phyloP scores from a whole-genome alignment of 148 eudicot species.

The Diospyros kaki region DNA sequence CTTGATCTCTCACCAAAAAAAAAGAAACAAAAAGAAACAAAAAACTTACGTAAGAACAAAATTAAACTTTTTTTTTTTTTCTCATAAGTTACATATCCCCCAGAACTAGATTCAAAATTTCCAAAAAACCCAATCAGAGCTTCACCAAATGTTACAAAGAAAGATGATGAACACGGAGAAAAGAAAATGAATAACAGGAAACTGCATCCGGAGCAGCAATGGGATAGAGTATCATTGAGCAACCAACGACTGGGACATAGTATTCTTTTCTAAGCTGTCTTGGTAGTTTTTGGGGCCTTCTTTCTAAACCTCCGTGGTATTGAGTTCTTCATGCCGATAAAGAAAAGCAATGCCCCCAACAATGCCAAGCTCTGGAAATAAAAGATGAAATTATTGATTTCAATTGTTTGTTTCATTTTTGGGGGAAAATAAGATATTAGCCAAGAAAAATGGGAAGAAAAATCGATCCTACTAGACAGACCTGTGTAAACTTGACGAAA shows the following conservation, averaged over 20 bases:
- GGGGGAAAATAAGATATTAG: background rate
- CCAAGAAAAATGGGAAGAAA: no score
- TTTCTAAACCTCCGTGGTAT: constrained; percentile 64
- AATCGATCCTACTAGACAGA: constrained; percentile 11
- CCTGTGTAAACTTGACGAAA: constrained; percentile 82
- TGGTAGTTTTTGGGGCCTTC: constrained; percentile 56
- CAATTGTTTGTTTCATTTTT: background rate
- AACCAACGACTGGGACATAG: background rate
- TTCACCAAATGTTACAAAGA: background rate
- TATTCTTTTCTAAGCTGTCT: constrained; percentile 20
- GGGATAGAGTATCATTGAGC: background rate
- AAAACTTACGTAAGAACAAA: background rate
- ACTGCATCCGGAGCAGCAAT: background rate
- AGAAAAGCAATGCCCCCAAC: constrained; percentile 74
- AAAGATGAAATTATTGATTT: background rate
- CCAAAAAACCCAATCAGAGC: background rate
- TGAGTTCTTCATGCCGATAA: constrained; percentile 83
- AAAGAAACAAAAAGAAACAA: background rate
- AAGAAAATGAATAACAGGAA: constrained; percentile 1
- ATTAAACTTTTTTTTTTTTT: background rate
- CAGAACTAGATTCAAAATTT: constrained; percentile 5
- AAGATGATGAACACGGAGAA: background rate
- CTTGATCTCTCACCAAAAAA: background rate
- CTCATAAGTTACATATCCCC: constrained; percentile 1
- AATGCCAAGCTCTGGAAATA: constrained; percentile 64